A percentile compares a stretch with the other conserved stretches of the same genome.
Conservation (phyloP, 306 rosid genomes). For the Vigna reflexopilosa region DNA sequence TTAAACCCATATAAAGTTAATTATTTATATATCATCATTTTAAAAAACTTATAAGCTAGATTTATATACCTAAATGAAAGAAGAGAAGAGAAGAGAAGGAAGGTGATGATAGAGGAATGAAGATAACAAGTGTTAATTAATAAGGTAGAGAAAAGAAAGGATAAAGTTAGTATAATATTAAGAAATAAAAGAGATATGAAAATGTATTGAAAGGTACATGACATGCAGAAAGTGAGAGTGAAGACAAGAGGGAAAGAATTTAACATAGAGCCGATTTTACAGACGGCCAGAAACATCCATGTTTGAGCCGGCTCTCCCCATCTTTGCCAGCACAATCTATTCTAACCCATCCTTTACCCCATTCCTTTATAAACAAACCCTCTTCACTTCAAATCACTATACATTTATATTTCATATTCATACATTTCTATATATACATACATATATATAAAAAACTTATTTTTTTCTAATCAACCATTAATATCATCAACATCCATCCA, state of each 20-base stretch:
- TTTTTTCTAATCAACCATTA: conserved; percentile 4
- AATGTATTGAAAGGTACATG: conserved; percentile 38
- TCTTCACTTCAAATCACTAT: conserved; percentile 19
- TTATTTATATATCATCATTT: too few species aligned
- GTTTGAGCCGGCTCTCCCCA: conserved; percentile 49
- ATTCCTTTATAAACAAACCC: conserved; percentile 41
- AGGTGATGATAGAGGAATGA: too few species aligned
- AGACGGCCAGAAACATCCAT: conserved; percentile 57
- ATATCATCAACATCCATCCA: background rate
- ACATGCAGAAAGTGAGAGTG: conserved; percentile 18
- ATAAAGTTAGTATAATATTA: background rate
- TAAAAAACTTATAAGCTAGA: too few species aligned
- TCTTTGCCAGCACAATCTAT: conserved; percentile 45
- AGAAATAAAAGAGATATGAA: conserved; percentile 5
- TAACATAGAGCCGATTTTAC: conserved; percentile 48
- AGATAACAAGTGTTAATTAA: background rate
- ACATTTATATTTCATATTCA: background rate
- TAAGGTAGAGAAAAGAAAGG: conserved; percentile 13
- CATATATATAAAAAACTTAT: background rate
- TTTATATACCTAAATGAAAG: too few species aligned
- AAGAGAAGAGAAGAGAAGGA: too few species aligned
- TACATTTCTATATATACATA: background rate
- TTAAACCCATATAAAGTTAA: too few species aligned
- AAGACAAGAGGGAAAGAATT: conserved; percentile 43
- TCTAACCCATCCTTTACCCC: conserved; percentile 34